Evolutionary conservation across 805 yeast genomes (phyloP).

Genomic region (Candida caryicola): DNA sequence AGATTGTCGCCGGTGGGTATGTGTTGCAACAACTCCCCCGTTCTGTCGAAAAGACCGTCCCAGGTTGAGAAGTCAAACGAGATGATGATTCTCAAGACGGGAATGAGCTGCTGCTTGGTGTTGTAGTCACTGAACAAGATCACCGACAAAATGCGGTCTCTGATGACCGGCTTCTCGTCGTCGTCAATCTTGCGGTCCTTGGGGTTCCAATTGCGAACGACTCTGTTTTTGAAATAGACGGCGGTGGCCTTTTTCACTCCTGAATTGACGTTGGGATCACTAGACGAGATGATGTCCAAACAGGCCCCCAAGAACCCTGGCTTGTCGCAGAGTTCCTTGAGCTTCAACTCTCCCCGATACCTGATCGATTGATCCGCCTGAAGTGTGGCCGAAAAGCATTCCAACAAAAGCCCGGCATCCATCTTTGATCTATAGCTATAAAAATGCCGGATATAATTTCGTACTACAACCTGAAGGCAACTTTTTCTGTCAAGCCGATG

Average conservation of each 20-base stretch:
- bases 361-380: slow-evolving; percentile 62
- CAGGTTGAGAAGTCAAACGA: slow-evolving; percentile 36
- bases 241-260: slow-evolving; percentile 71
- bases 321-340: slow-evolving; percentile 52
- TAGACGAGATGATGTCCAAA: slow-evolving; percentile 63
- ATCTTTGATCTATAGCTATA: slow-evolving; percentile 43
- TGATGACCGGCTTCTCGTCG: slow-evolving; percentile 73
- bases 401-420: slow-evolving; percentile 67
- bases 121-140: slow-evolving; percentile 32
- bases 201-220: slow-evolving; percentile 59
- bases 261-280: slow-evolving; percentile 21
- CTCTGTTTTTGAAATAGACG: slow-evolving; percentile 75
- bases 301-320: slow-evolving; percentile 84
- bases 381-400: slow-evolving; percentile 77
- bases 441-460: too few species aligned
- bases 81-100: slow-evolving; percentile 23
- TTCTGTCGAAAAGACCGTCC: slow-evolving; percentile 31
- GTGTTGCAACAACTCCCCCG: slow-evolving; percentile 32
- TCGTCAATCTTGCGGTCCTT: slow-evolving; percentile 43
- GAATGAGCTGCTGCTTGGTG: slow-evolving; percentile 28
- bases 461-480: neutral
- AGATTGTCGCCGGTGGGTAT: slow-evolving; percentile 12
- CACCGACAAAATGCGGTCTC: slow-evolving; percentile 64
- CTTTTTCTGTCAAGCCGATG: neutral
- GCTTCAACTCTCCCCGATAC: slow-evolving; percentile 65